Percentiles rank a stretch among this genome's conserved stretches.
Conservation (phyloP, 2,329 filamentous ascomycete genomes). For the Talaromyces sp. region DNA sequence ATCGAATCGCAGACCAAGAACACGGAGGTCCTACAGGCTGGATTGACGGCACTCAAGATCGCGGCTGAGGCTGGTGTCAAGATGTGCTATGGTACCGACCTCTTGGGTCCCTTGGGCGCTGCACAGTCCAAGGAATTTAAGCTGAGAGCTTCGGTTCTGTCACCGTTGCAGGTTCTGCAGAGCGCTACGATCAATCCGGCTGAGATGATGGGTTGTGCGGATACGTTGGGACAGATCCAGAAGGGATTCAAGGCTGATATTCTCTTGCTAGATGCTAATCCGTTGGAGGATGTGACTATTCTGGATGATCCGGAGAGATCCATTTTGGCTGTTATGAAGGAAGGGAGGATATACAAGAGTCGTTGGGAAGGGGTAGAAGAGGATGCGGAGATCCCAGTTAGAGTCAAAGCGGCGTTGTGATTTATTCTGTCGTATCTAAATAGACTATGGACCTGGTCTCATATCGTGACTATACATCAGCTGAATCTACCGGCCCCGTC, state of each 20-base stretch:
- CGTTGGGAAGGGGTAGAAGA: constrained; percentile 21
- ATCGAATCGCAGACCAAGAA: constrained; percentile 50
- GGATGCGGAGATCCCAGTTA: constrained; percentile 1
- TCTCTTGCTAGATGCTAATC: constrained; percentile 51
- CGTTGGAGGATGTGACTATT: constrained; percentile 54
- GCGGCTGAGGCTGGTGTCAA: constrained; percentile 52
- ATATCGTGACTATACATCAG: background rate
- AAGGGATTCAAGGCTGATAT: constrained; percentile 53
- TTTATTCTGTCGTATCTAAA: background rate
- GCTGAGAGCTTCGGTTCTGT: constrained; percentile 44
- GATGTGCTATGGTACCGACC: constrained; percentile 56
- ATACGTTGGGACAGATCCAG: constrained; percentile 48
- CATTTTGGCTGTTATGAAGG: constrained; percentile 48
- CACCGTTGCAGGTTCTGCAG: constrained; percentile 45
- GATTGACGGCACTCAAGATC: constrained; percentile 48
- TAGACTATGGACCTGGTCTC: no score
- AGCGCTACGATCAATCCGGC: constrained; percentile 55
- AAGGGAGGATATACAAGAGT: constrained; percentile 47
- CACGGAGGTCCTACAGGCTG: constrained; percentile 46
- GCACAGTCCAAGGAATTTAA: constrained; percentile 52
- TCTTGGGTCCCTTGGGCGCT: constrained; percentile 49
- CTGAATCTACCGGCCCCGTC: background rate
- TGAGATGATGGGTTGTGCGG: constrained; percentile 16
- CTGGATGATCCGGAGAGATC: constrained; percentile 34
- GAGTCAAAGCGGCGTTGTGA: background rate